Evolutionary conservation across 257 asterid genomes (phyloP).

Genomic region (Solanum rostratum): DNA sequence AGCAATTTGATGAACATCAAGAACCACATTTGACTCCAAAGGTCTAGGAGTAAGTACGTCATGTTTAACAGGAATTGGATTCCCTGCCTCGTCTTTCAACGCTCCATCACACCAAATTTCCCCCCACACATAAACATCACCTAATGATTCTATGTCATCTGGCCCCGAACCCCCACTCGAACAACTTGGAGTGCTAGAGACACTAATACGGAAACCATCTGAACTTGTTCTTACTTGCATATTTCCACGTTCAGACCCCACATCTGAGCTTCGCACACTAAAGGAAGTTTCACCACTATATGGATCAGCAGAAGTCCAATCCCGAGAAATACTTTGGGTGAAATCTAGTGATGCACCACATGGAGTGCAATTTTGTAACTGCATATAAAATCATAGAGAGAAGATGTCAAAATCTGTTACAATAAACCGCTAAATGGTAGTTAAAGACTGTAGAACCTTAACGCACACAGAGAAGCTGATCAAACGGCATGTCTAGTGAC

Average conservation of each 20-base stretch:
- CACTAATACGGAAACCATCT: slow-evolving; percentile 92
- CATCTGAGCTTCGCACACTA: slow-evolving; percentile 54
- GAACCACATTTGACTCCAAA: slow-evolving; percentile 68
- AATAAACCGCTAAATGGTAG: background rate
- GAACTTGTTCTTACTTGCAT: slow-evolving; percentile 87
- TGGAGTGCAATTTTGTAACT: slow-evolving; percentile 40
- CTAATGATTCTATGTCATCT: slow-evolving; percentile 94
- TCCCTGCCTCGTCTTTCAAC: slow-evolving; percentile 43
- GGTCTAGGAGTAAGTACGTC: slow-evolving; percentile 72
- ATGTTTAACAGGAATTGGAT: slow-evolving; percentile 34
- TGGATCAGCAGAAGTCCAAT: slow-evolving; percentile 41
- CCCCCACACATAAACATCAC: slow-evolving; percentile 98
- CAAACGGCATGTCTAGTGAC: background rate
- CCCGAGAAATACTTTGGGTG: slow-evolving; percentile 34
- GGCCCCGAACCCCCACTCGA: slow-evolving; percentile 84
- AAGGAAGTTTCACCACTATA: slow-evolving; percentile 19
- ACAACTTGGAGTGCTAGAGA: slow-evolving; percentile 90
- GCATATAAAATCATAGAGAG: slow-evolving; percentile 13
- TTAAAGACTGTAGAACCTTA: background rate
- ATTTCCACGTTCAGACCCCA: slow-evolving; percentile 53
- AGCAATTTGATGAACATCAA: slow-evolving; percentile 80
- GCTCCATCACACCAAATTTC: slow-evolving; percentile 77
- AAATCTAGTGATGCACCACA: slow-evolving; percentile 48
- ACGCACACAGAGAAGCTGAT: background rate
- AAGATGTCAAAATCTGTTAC: background rate